Evolutionary conservation across 371 early-diverging fungal species (phyloP).

Genomic region (Thermomucor indicae-seudaticae): DNA sequence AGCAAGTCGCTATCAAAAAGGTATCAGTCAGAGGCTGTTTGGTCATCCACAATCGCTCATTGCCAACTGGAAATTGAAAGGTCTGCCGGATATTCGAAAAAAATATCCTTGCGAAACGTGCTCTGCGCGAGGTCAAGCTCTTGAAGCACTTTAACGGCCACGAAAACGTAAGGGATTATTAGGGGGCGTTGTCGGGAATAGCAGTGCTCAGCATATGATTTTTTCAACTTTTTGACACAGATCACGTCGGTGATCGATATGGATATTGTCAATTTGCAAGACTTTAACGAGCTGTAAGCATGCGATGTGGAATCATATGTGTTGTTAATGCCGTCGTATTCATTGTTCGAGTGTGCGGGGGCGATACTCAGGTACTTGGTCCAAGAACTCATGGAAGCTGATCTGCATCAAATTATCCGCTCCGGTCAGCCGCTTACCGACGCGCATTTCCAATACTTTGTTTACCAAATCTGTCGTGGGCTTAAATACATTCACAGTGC

Average conservation of each 20-base stretch:
- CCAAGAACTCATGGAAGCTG: constrained; percentile 98
- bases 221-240: constrained; percentile 35
- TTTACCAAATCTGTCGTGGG: constrained; percentile 96
- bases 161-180: constrained; percentile 65
- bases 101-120: constrained; percentile 80
- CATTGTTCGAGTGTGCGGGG: background rate
- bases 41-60: background rate
- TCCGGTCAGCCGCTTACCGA: constrained; percentile 96
- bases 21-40: constrained; percentile 48
- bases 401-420: constrained; percentile 96
- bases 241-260: constrained; percentile 75
- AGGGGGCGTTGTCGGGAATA: background rate
- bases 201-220: background rate
- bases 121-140: constrained; percentile 86
- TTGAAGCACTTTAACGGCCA: constrained; percentile 87
- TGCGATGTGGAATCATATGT: background rate
- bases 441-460: constrained; percentile 97
- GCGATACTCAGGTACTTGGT: constrained; percentile 61
- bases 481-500: constrained; percentile 98
- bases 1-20: constrained; percentile 92
- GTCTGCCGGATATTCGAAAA: constrained; percentile 68
- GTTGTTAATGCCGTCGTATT: background rate
- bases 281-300: constrained; percentile 84
- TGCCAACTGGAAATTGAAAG: constrained; percentile 18
- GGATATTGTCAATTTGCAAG: constrained; percentile 48